Evolutionary conservation across 306 rosid species (phyloP).

Genomic region (Elaeagnus macrophylla): DNA sequence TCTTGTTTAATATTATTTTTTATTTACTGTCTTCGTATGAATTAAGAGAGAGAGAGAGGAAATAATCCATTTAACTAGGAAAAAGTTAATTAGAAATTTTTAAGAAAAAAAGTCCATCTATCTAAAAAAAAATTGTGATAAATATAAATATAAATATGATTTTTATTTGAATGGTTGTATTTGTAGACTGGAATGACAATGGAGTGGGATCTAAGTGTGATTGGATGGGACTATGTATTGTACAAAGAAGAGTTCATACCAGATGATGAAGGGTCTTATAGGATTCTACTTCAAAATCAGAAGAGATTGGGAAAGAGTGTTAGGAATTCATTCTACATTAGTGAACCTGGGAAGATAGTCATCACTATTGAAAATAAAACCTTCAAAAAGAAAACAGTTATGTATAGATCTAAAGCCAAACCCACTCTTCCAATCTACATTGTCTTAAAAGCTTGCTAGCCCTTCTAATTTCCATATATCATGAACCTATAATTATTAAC

Average conservation of each 20-base stretch:
- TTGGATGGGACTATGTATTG: conserved; percentile 66
- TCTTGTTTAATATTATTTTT: too few species aligned
- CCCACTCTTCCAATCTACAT: conserved; percentile 59
- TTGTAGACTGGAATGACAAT: conserved; percentile 57
- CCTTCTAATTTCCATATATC: not conserved
- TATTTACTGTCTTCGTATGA: too few species aligned
- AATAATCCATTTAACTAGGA: too few species aligned
- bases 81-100: too few species aligned
- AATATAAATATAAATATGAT: too few species aligned
- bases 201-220: conserved; percentile 71
- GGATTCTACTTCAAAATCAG: conserved; percentile 52
- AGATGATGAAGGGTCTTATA: conserved; percentile 81
- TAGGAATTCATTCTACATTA: conserved; percentile 70
- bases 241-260: conserved; percentile 91
- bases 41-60: too few species aligned
- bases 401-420: conserved; percentile 53
- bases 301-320: conserved; percentile 42
- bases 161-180: not conserved
- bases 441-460: conserved; percentile 16
- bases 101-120: too few species aligned
- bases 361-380: conserved; percentile 53
- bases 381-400: conserved; percentile 53
- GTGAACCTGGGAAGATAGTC: conserved; percentile 73
- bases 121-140: too few species aligned
- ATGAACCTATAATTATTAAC: too few species aligned